Conservation (phyloP, 2,329 filamentous ascomycete genomes). For the Colletotrichum tropicicola region DNA sequence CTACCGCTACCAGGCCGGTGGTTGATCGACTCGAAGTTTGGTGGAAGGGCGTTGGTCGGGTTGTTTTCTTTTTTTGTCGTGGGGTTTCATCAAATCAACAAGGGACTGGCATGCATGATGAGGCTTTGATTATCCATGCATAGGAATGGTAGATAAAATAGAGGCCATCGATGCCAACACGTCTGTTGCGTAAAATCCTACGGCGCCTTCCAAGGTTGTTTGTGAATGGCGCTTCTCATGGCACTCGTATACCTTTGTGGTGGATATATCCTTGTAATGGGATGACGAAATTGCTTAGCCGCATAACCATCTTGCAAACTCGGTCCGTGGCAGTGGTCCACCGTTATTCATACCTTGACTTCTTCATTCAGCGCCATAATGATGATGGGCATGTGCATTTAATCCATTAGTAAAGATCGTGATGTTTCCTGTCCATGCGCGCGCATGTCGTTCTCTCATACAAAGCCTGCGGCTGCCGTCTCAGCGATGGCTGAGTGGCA, state of each 20-base stretch:
- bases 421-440: background rate
- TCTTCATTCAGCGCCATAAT: no score
- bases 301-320: conserved; percentile 2
- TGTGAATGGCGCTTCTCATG: background rate
- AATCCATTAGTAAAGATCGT: background rate
- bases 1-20: conserved; percentile 57
- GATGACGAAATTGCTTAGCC: background rate
- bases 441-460: background rate
- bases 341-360: background rate
- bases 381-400: no score
- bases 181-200: background rate
- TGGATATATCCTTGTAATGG: background rate
- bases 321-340: background rate
- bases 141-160: conserved; percentile 23
- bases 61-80: conserved; percentile 4
- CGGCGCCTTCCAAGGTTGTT: background rate
- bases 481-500: background rate
- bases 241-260: background rate
- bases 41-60: conserved; percentile 2
- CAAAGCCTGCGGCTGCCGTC: background rate
- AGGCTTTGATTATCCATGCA: conserved; percentile 16
- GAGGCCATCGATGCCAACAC: conserved; percentile 6
- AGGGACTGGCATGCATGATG: conserved; percentile 23
- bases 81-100: background rate
- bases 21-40: conserved; percentile 40